Percentiles rank a stretch among this genome's conserved stretches.
These are phyloP conservation scores for Echinochloa phyllopogon DNA, from an alignment of 176 grass and related monocot species.

Conservation along the genomic window DNA sequence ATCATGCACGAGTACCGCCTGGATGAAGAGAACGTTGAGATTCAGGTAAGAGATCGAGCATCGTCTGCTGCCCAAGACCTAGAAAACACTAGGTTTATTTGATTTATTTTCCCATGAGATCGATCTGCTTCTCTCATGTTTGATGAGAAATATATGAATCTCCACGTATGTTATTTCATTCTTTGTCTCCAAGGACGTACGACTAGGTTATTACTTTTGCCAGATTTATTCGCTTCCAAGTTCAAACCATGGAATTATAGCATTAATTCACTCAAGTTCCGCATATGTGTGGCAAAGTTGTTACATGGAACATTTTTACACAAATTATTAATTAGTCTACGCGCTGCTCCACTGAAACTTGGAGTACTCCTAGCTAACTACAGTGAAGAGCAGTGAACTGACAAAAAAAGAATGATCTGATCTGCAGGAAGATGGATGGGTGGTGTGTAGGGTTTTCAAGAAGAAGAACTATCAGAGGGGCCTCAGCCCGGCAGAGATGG, in stretches of 20 bases:
- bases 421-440: constrained; percentile 97
- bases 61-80: not conserved
- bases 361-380: not conserved
- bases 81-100: not conserved
- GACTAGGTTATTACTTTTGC: not conserved
- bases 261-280: not conserved
- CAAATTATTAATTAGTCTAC: not conserved
- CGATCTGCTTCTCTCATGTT: not conserved
- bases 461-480: constrained; percentile 83
- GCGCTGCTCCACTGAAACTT: not conserved
- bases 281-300: not conserved
- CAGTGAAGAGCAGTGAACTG: not conserved
- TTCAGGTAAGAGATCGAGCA: constrained; percentile 53
- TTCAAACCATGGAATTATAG: not conserved
- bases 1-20: constrained; percentile 89
- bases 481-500: constrained; percentile 47
- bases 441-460: constrained; percentile 97
- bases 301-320: not conserved
- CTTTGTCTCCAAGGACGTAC: not conserved
- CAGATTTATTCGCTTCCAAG: not conserved
- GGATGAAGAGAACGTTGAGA: constrained; percentile 62
- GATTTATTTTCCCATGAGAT: not conserved
- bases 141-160: not conserved
- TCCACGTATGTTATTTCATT: no score
- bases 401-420: constrained; percentile 1